Evolutionary conservation across 2,329 filamentous ascomycete genomes (phyloP).

Genomic region (Cladosporium sp.): DNA sequence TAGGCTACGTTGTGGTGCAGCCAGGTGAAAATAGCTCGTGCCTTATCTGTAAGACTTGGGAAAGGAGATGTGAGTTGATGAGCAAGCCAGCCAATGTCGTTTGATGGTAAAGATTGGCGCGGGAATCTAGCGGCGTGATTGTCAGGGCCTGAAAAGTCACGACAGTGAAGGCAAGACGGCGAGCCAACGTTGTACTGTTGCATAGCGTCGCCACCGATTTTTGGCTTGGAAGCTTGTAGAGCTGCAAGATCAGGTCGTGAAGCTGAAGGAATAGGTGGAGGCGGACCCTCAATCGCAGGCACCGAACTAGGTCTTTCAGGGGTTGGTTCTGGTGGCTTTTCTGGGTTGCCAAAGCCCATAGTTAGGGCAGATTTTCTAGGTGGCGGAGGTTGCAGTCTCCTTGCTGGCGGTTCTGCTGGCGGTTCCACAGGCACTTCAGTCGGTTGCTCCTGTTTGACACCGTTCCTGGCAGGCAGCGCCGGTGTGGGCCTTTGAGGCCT

Average conservation of each 20-base stretch:
- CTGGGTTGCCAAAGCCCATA: conserved; percentile 24
- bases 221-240: conserved; percentile 51
- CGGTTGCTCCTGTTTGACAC: conserved; percentile 4
- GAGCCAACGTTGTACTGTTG: conserved; percentile 17
- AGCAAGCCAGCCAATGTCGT: conserved; percentile 68
- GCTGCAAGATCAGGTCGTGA: conserved; percentile 57
- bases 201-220: conserved; percentile 16
- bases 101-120: conserved; percentile 64
- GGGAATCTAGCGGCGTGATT: conserved; percentile 73
- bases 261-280: conserved; percentile 51
- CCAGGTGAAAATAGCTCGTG: conserved; percentile 90
- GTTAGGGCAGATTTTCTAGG: conserved; percentile 25
- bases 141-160: conserved; percentile 84
- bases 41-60: conserved; percentile 85
- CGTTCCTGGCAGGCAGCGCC: conserved; percentile 3
- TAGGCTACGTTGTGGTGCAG: conserved; percentile 91
- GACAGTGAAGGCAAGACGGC: conserved; percentile 70
- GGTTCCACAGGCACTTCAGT: neutral
- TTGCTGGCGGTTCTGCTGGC: conserved; percentile 7
- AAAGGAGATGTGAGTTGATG: conserved; percentile 75
- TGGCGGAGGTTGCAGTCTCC: conserved; percentile 20
- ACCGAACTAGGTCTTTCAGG: conserved; percentile 13
- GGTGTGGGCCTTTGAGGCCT: conserved; percentile 13
- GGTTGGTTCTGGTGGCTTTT: conserved; percentile 16
- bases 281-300: conserved; percentile 23